Evolutionary conservation across 2,329 filamentous ascomycete genomes (phyloP).

Genomic region (Claviceps africana): DNA sequence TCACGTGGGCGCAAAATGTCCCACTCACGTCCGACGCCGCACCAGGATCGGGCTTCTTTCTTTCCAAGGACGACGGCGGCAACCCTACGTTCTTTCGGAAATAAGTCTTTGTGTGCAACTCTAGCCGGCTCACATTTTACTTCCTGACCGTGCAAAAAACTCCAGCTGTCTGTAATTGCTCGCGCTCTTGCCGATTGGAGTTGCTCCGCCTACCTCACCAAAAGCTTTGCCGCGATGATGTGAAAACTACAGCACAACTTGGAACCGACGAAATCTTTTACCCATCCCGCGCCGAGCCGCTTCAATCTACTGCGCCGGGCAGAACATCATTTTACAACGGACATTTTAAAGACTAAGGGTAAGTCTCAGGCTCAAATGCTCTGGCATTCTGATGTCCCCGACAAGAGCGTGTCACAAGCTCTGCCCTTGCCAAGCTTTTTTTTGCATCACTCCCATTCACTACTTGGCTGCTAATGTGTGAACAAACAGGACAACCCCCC

Average conservation of each 20-base stretch:
- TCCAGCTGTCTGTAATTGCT: not conserved
- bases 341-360: conserved; percentile 4
- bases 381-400: not conserved
- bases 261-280: conserved; percentile 16
- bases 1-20: conserved; percentile 28
- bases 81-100: conserved; percentile 4
- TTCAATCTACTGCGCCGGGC: conserved; percentile 10
- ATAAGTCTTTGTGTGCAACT: conserved; percentile 2
- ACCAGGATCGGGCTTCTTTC: conserved; percentile 8
- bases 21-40: conserved; percentile 21
- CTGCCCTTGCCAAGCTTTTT: not conserved
- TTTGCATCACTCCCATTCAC: not conserved
- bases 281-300: conserved; percentile 15
- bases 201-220: conserved; percentile 7
- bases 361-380: not conserved
- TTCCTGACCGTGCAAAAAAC: not conserved
- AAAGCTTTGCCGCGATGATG: conserved; percentile 24
- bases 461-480: conserved; percentile 1
- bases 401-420: not conserved
- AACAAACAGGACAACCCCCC: not conserved
- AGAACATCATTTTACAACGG: not conserved
- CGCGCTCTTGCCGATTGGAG: not conserved
- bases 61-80: conserved; percentile 6
- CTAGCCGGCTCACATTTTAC: not conserved
- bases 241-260: conserved; percentile 20